Base-by-base conservation (phyloP, 495 filamentous ascomycete species). In the Penicillium manginii region DNA sequence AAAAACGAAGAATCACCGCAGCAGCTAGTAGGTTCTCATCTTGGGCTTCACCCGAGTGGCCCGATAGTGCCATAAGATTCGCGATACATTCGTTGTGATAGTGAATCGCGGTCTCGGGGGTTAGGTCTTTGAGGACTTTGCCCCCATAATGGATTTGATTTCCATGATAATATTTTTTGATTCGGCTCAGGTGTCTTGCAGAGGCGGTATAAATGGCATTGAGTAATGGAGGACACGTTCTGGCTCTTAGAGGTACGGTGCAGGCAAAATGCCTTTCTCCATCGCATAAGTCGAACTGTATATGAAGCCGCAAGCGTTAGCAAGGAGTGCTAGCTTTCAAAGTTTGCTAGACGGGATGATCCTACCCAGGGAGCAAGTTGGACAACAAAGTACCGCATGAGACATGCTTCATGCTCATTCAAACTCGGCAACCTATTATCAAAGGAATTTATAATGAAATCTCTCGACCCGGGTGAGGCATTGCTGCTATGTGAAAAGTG, bases 151-250 rank as follows among this genome's bases (percentile, higher is more conserved):
- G 51, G 1, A 67, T 50, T 26, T 62, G 52, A 47, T 55, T 62
- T 1, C 61, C 58, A 8, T 50, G 39, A 45, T 56, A 55, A 29
- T 67, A 55, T 46, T 60, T 62, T 17, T 67, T 64, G 39, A 63
- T 35, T 32, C 57, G 59, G 39, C 57, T 62, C 18, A 65, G 40
- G 53, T 74, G 72, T 63, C 70, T 58, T 17, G 70, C 69, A 0
- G 70, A 69, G 8, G 62, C 64, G 7, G 74, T 67, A 37, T 62
- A 68, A 21, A 77, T 69, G 4, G 74, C 72, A 50, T 71, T 68
- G 14, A 72, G 56, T 19, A 75, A 42, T 5, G 69, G 62, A 22
- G 67, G 71, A 52, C 67, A 75, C 40, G 62, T 57, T 7, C 48
- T 60, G 18, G 73, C 73, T 50, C 67, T 47, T 22, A 63, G 49